These are phyloP conservation scores for Leptomonas seymouri DNA, from an alignment of 208 protist genomes.

Conservation along the genomic window DNA sequence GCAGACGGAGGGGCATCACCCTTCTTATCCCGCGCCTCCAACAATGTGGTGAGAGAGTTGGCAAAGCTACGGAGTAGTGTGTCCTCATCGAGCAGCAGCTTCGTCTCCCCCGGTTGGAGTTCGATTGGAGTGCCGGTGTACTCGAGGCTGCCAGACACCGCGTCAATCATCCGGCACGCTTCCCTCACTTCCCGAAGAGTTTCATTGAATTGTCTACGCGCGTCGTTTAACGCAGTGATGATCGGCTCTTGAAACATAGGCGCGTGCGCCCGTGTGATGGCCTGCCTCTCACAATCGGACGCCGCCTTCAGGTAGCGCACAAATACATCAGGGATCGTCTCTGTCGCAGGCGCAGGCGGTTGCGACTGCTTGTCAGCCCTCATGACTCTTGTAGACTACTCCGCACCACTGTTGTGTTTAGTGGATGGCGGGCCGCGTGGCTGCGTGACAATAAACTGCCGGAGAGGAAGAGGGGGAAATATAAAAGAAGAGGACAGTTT, in stretches of 20 bases:
- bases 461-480: too few relatives aligned
- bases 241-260: conserved; percentile 37
- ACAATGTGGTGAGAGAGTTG: conserved; percentile 31
- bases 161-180: conserved; percentile 46
- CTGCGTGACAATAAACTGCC: too few relatives aligned
- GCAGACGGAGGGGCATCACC: not conserved
- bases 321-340: conserved; percentile 31
- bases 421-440: too few relatives aligned
- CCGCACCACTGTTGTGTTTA: too few relatives aligned
- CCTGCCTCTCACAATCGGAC: not conserved
- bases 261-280: conserved; percentile 25
- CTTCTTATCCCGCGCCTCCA: conserved; percentile 19
- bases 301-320: conserved; percentile 36
- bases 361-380: too few relatives aligned
- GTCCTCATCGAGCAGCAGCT: conserved; percentile 51
- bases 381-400: too few relatives aligned
- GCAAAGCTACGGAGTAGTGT: conserved; percentile 54
- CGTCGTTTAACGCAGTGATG: conserved; percentile 45
- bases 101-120: conserved; percentile 40
- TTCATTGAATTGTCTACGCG: conserved; percentile 30
- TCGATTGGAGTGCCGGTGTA: conserved; percentile 30
- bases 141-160: conserved; percentile 42
- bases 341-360: not conserved
- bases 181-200: conserved; percentile 42
- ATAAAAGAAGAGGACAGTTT: too few relatives aligned